Base-by-base conservation (phyloP, 2,329 filamentous ascomycete genomes). In the Calcarisporium arbuscula region DNA sequence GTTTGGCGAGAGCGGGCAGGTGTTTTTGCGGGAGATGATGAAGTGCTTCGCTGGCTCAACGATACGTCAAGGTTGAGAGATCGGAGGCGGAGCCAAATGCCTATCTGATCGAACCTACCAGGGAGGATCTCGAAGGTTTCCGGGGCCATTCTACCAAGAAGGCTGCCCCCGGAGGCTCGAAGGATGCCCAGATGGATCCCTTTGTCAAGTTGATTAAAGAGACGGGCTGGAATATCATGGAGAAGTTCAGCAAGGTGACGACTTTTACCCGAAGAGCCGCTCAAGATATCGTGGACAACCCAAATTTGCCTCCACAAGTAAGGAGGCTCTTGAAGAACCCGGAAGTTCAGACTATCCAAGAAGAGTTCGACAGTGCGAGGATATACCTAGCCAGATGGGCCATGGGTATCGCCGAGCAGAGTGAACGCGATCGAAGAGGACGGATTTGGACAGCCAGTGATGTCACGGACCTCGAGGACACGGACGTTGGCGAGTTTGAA, bases 1-100 rank as follows among this genome's bases (percentile, higher is more conserved):
- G 0, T 95, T 95, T 57, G 81, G 82, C 12, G 85, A 87, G 42
- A 74, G 74, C 43, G 90, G 90, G 0, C 77, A 85, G 56, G 82
- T 95, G 70, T 96, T 95, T 54, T 98, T 94, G 92, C n/a, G n/a
- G 94, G 92, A 37, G 92, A 92, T 5, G 92, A 98, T 55, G 90
- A 98, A 62, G 84, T 96, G 1, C 58, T 98, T 30, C 74, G 87
- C 36, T 98, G 94, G 92, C 54, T 98, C 85, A 80, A 54, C 73
- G 81, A 54, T 95, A 95, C 58, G 77, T 92, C 6, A 72, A 70
- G 15, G 78, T 98, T 11, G 85, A 96, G 59, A 73, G 87, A 39
- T 94, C 87, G 22, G 77, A 73, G 1, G 86, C 85, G 1, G 94
- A 98, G 53, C 84, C 85, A 1, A 95, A 87, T 46, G 82, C 94